Conservation (phyloP, 345 rosid genomes). For the Jatropha curcas region DNA sequence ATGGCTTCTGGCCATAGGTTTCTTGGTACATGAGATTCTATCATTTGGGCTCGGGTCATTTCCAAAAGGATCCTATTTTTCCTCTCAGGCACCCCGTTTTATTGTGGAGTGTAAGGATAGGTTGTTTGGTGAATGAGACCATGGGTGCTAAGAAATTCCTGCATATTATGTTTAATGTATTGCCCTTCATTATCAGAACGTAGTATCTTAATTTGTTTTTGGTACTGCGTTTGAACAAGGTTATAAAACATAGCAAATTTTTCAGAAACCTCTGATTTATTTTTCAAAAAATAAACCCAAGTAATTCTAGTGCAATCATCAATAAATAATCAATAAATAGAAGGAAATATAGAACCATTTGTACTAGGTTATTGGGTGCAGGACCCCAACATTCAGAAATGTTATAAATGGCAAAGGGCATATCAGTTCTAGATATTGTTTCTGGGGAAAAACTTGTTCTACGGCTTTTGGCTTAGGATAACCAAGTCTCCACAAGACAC, state of each 20-base stretch:
- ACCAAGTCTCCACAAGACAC: neutral
- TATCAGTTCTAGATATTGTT: neutral
- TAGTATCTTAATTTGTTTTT: too few species aligned
- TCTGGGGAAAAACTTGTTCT: neutral
- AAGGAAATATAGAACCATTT: neutral
- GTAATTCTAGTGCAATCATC: too few species aligned
- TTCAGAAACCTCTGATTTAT: too few species aligned
- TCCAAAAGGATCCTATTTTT: neutral
- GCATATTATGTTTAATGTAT: neutral
- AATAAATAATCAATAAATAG: too few species aligned
- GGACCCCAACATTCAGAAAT: neutral
- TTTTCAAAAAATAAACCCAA: too few species aligned
- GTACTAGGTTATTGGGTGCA: neutral
- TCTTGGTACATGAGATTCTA: neutral
- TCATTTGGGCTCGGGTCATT: neutral
- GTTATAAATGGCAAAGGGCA: neutral
- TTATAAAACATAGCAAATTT: too few species aligned
- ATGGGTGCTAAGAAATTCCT: neutral
- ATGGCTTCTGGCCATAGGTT: neutral
- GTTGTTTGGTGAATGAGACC: neutral
- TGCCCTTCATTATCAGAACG: too few species aligned
- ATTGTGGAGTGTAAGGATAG: neutral
- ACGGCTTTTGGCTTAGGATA: neutral
- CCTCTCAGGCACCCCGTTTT: neutral
- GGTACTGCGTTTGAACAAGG: too few species aligned